A percentile compares a stretch with the other conserved stretches of the same genome.
Evolutionary conservation across 495 filamentous ascomycete genomes (phyloP).

Genomic region (Podospora pseudopauciseta): DNA sequence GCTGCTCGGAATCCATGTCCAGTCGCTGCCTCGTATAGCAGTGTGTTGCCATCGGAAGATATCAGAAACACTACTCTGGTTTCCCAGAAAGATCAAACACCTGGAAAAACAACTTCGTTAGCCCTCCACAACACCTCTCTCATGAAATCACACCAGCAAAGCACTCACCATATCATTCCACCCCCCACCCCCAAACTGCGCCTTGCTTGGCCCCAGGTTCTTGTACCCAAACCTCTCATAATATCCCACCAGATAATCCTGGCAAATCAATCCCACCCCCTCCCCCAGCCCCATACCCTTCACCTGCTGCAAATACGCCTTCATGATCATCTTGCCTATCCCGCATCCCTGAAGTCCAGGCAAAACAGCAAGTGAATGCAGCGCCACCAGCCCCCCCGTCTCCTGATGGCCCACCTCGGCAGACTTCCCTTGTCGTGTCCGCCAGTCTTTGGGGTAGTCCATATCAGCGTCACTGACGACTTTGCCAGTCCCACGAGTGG

Average conservation of each 20-base stretch:
- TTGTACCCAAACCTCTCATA: constrained; percentile 76
- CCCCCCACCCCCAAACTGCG: constrained; percentile 68
- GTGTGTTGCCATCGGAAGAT: not conserved
- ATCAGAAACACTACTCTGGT: not conserved
- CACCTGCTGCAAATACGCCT: constrained; percentile 67
- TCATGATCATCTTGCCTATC: constrained; percentile 71
- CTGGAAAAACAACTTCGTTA: not conserved
- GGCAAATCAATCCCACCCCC: constrained; percentile 72
- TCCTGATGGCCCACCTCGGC: constrained; percentile 59
- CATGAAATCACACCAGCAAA: not conserved
- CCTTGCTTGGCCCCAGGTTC: constrained; percentile 61
- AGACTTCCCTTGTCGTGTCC: constrained; percentile 30
- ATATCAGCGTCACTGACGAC: constrained; percentile 74
- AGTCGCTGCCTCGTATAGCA: not conserved
- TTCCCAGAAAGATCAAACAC: not conserved
- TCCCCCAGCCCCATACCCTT: constrained; percentile 62
- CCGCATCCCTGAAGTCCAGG: constrained; percentile 70
- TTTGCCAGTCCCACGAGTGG: constrained; percentile 59
- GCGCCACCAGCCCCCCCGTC: constrained; percentile 64
- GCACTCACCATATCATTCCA: constrained; percentile 69
- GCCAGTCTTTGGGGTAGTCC: constrained; percentile 66
- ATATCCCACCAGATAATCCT: constrained; percentile 65
- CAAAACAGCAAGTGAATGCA: constrained; percentile 79
- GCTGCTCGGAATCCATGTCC: too few species aligned
- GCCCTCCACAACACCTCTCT: too few species aligned